Evolutionary conservation across 202 grass and related monocot genomes (phyloP).

Genomic region (Zizania palustris): DNA sequence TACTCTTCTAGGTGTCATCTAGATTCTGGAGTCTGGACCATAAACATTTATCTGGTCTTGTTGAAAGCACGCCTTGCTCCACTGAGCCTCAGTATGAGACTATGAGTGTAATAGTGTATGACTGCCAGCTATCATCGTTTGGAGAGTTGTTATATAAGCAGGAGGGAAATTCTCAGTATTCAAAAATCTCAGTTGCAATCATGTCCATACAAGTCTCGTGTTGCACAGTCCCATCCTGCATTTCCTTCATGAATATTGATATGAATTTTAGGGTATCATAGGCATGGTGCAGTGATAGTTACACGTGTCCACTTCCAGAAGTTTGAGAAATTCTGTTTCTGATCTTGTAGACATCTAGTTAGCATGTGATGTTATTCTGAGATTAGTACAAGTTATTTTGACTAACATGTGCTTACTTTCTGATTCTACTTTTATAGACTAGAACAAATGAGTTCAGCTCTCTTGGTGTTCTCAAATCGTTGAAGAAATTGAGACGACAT

Average conservation of each 20-base stretch:
- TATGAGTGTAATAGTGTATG: too few relatives aligned
- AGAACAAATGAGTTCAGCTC: slow-evolving; percentile 83
- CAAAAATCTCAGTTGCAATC: not conserved
- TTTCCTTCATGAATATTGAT: not conserved
- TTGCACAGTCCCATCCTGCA: not conserved
- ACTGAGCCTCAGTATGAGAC: not conserved
- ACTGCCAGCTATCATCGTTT: not conserved
- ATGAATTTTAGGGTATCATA: not conserved
- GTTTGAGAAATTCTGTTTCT: slow-evolving; percentile 12
- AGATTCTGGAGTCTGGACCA: not conserved
- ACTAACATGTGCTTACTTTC: slow-evolving; percentile 20
- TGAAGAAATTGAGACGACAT: slow-evolving; percentile 75
- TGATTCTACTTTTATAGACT: slow-evolving; percentile 58
- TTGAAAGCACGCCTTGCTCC: slow-evolving; percentile 3
- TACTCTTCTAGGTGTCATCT: not conserved
- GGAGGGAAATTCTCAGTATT: not conserved
- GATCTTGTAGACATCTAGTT: not conserved
- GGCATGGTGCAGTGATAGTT: not conserved
- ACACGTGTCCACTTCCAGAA: slow-evolving; percentile 10
- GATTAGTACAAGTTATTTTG: slow-evolving; percentile 4
- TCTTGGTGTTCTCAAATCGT: slow-evolving; percentile 76
- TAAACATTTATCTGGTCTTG: not conserved
- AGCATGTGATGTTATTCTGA: slow-evolving; percentile 8
- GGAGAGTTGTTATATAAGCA: not conserved
- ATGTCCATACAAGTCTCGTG: not conserved